A percentile compares a stretch with the other conserved stretches of the same genome.
Conservation (phyloP, 2,329 filamentous ascomycete species). For the Stachybotrys chlorohalonatus region DNA sequence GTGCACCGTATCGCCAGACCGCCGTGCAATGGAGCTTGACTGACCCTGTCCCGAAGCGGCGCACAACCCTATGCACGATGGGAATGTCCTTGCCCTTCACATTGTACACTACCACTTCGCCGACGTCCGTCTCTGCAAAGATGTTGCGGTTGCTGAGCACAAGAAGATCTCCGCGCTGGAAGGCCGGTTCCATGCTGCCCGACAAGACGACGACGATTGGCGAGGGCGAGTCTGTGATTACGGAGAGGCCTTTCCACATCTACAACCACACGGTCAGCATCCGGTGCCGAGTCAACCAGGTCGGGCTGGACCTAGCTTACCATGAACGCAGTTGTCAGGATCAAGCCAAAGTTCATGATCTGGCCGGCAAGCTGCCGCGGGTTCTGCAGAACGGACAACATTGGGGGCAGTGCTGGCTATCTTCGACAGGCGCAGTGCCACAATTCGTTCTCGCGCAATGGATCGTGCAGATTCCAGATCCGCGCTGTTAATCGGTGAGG, state of each 20-base stretch:
- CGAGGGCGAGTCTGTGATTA: constrained; percentile 64
- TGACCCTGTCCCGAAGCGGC: constrained; percentile 56
- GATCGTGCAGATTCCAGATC: too few species aligned
- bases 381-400: constrained; percentile 63
- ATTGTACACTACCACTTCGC: constrained; percentile 60
- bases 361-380: constrained; percentile 75
- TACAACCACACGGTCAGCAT: constrained; percentile 12
- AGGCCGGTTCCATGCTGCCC: constrained; percentile 77
- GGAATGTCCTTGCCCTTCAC: constrained; percentile 91
- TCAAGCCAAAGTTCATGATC: constrained; percentile 82
- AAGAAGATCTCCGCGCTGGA: constrained; percentile 68
- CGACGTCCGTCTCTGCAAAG: constrained; percentile 43
- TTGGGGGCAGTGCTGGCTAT: constrained; percentile 19
- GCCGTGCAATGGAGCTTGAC: constrained; percentile 10
- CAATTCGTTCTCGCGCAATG: too few species aligned
- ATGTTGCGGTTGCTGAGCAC: constrained; percentile 69
- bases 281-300: not conserved
- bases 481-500: too few species aligned
- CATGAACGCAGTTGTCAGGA: constrained; percentile 90
- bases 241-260: constrained; percentile 83
- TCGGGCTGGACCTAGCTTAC: constrained; percentile 24
- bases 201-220: constrained; percentile 80
- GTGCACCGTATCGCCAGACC: not conserved
- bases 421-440: too few species aligned
- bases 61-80: constrained; percentile 88